Evolutionary conservation across 2,329 filamentous ascomycete genomes (phyloP), one percentile per base, ranked within the genome.

Genomic region (Triangularia verruculosa): DNA sequence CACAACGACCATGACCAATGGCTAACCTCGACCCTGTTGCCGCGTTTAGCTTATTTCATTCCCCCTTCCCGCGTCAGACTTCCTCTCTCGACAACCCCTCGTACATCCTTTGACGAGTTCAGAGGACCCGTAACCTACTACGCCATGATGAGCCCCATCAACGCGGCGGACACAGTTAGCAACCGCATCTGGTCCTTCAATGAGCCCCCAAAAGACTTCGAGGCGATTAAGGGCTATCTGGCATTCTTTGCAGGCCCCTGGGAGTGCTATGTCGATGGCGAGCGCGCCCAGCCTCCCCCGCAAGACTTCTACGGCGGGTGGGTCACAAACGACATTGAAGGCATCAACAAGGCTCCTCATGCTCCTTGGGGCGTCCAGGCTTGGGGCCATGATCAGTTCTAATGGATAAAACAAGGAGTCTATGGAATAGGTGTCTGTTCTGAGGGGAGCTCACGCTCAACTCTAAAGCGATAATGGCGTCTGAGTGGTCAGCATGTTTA

Each of bases 271-370:
- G 85, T 87, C 4, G 84, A 88, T 72, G 84, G 84, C 9, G 85
- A 88, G 72, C 78, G 78, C 70, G 86, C 87, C 20, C 77, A 82
- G 72, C 76, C 84, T 43, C 84, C 87, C 75, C 83, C 83, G 15
- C 84, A 84, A 7, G 85, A 88, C 68, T 88, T 87, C 67, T 88
- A 87, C 73, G 86, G 86, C 24, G 86, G 86, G 2, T 89, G 86
- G 85, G 82, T 85, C 65, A 87, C 84, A 57, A 81, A 79, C 65
- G 85, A 88, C 63, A 79, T 88, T 65, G 81, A 83, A 67, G 82
- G 84, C 28, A 78, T 80, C 55, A 75, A 80, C 63, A 80, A 81
- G 72, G 78, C 77, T 1, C 59, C 64, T 54, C 65, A 12, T 71
- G n/a, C n/a, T n/a, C 71, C 53, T 73, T 74, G 61, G 79, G 78